phyloP scores from a whole-genome alignment of 2,329 filamentous ascomycete species.

The Trichoderma asperellum region DNA sequence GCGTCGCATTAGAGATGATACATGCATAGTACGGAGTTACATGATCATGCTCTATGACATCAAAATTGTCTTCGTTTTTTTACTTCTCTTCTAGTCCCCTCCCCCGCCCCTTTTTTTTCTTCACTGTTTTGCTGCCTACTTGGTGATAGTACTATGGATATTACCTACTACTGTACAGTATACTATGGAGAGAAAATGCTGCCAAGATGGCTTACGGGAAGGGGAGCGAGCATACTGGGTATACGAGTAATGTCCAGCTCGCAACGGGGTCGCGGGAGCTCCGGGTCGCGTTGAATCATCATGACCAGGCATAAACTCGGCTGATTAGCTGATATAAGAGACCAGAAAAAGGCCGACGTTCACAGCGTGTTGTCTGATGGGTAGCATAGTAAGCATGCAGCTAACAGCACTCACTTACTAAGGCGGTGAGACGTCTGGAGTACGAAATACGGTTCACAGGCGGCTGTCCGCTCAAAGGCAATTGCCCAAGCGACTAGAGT shows the following conservation, averaged over 20 bases:
- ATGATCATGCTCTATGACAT: slow-evolving; percentile 19
- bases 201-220: background rate
- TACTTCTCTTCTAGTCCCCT: background rate
- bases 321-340: background rate
- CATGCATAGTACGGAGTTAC: background rate
- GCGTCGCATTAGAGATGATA: slow-evolving; percentile 2
- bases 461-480: background rate
- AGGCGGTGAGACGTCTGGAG: slow-evolving; percentile 12
- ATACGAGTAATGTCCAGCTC: background rate
- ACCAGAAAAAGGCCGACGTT: background rate
- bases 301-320: background rate
- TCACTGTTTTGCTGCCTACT: background rate
- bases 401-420: background rate
- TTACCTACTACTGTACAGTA: background rate
- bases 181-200: background rate
- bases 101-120: background rate
- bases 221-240: background rate
- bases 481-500: slow-evolving; percentile 8
- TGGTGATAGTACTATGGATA: background rate
- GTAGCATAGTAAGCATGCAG: background rate
- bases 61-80: background rate
- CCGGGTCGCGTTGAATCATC: background rate
- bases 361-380: background rate
- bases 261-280: background rate
- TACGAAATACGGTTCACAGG: background rate